phyloP scores from a whole-genome alignment of 2,329 filamentous ascomycete species.

The Venturiaceae sp. region DNA sequence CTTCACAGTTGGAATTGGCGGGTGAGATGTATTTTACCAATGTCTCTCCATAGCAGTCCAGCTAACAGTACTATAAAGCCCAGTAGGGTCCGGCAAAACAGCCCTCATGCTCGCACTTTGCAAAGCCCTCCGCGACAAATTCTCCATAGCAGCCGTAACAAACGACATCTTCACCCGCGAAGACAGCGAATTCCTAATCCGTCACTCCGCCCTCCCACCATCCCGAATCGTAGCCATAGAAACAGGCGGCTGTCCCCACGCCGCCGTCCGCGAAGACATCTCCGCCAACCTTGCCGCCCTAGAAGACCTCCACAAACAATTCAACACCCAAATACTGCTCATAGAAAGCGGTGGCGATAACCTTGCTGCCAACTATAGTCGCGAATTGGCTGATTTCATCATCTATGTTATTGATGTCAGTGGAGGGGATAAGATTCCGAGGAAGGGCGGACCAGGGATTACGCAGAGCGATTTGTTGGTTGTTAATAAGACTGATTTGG shows the following conservation, averaged over 20 bases:
- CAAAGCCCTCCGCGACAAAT: constrained; percentile 66
- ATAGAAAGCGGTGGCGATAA: constrained; percentile 97
- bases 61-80: constrained; percentile 41
- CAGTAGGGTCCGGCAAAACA: constrained; percentile 94
- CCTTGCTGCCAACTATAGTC: constrained; percentile 89
- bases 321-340: constrained; percentile 72
- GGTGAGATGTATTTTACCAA: constrained; percentile 48
- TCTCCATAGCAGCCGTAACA: constrained; percentile 88
- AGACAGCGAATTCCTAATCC: constrained; percentile 94
- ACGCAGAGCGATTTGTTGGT: constrained; percentile 90
- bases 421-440: constrained; percentile 90
- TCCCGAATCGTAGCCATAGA: constrained; percentile 89
- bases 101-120: constrained; percentile 93
- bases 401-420: constrained; percentile 98
- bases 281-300: constrained; percentile 86
- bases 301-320: constrained; percentile 75
- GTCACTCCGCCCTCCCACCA: constrained; percentile 72
- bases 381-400: constrained; percentile 94
- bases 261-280: constrained; percentile 95
- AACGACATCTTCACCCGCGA: constrained; percentile 99
- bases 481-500: constrained; percentile 95
- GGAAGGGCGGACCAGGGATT: constrained; percentile 94
- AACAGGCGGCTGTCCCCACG: constrained; percentile 94
- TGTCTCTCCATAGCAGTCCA: neutral
- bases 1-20: constrained; percentile 96